Base-by-base conservation (phyloP, 1,284 basidiomycete species). In the Afroboletus lepidellus region DNA sequence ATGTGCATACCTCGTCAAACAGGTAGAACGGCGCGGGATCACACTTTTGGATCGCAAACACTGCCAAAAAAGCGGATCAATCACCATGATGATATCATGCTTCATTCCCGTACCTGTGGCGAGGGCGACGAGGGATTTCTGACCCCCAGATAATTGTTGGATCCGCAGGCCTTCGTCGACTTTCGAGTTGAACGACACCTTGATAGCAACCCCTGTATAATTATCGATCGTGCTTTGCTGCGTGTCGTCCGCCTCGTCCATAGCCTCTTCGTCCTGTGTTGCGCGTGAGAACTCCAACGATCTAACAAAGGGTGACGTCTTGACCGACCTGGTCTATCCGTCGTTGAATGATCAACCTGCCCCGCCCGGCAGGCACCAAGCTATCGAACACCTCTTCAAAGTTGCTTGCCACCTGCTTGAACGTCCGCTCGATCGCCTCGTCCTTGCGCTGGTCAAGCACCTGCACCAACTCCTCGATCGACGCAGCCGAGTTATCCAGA, bases 1-100 rank as follows among this genome's bases (percentile, higher is more conserved):
- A 46, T 23, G 38, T 43, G 8, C 70, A 33, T 60, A 87, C 87
- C 79, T 99, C 97, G 69, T 99, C 97, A 67, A 99, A 99, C n/a
- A 99, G 79, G 72, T 99, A 99, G 77, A 99, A 99, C 1, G 97
- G 97, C 0, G 97, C 97, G 1, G 97, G 97, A 66, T 99, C 97
- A 70, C 95, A 98, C 72, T 97, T 98, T 70, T 99, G 97, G 62
- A 99, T 99, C 8, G 96, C 94, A 66, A 99, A 99, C 18, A 99
- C 95, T 89, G 20, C 47, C 53, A 38, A 30, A 7, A 21, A 48
- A 13, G 30, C 33, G 16, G 27, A 34, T 56, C 29, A 54, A 33
- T 33, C 36, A 1, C 39, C 24, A 24, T 7, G 9, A 39, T 20
- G n/a, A 27, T 4, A 20, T 23, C 29, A 3, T 43, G 37, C 27